phyloP scores from a whole-genome alignment of 2,329 filamentous ascomycete species.

The Trichoderma sp. region DNA sequence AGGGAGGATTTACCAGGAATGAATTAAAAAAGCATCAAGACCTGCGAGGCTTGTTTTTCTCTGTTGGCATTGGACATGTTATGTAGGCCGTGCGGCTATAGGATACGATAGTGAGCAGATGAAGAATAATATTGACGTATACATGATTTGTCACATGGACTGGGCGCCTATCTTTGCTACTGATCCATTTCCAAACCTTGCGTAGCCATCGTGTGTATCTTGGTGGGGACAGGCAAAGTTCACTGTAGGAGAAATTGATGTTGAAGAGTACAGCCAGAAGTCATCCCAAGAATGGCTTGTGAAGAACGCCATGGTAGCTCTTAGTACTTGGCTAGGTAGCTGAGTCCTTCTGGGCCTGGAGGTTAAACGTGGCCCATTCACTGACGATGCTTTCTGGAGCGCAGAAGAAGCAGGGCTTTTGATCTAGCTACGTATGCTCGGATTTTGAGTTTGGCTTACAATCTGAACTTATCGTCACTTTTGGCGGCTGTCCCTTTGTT shows the following conservation, averaged over 20 bases:
- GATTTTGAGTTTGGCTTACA: background rate
- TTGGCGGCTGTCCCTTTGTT: background rate
- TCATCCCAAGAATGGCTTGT: background rate
- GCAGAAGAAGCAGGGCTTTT: background rate
- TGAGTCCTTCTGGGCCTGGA: background rate
- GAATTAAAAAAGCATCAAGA: conserved; percentile 2
- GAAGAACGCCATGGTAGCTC: background rate
- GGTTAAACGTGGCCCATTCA: background rate
- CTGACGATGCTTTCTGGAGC: background rate
- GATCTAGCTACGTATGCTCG: background rate
- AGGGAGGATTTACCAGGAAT: conserved; percentile 7
- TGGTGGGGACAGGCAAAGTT: background rate
- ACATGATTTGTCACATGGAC: background rate
- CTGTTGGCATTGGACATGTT: conserved; percentile 3
- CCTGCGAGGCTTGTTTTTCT: background rate
- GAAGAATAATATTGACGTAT: background rate
- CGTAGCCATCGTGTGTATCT: background rate
- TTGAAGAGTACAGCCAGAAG: background rate
- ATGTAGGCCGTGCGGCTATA: background rate
- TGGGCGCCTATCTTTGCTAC: background rate
- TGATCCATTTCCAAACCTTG: background rate
- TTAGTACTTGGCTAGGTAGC: background rate
- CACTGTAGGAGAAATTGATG: background rate
- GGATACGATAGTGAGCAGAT: background rate
- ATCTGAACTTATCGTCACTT: background rate